These are phyloP conservation scores for Pythium sp. DNA, from an alignment of 352 stramenopile species.

Conservation along the genomic window DNA sequence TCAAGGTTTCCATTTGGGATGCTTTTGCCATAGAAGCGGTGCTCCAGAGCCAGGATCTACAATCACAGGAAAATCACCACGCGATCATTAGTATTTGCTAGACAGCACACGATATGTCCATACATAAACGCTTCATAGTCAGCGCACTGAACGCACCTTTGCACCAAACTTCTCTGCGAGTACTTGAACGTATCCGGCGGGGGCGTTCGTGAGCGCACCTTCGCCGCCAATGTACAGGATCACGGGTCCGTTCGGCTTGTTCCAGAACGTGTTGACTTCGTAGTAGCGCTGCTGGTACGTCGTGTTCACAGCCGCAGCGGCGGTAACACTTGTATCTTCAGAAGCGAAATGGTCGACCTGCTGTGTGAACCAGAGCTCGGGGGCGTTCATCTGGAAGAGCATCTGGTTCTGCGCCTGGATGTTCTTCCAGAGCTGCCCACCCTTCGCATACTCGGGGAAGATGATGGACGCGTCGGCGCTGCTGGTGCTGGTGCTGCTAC, in stretches of 20 bases:
- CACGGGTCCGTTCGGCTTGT: slow-evolving; percentile 46
- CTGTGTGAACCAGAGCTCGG: slow-evolving; percentile 69
- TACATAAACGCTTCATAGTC: not conserved
- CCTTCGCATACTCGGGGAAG: slow-evolving; percentile 41
- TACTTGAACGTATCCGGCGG: slow-evolving; percentile 63
- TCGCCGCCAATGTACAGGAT: slow-evolving; percentile 88
- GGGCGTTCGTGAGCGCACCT: slow-evolving; percentile 54
- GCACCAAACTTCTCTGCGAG: slow-evolving; percentile 73
- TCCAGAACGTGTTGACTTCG: slow-evolving; percentile 64
- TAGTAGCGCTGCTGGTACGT: slow-evolving; percentile 82
- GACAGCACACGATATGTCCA: not conserved
- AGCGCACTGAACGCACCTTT: slow-evolving; percentile 32
- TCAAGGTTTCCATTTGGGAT: slow-evolving; percentile 74
- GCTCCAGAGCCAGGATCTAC: slow-evolving; percentile 79
- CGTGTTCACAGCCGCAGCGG: slow-evolving; percentile 12
- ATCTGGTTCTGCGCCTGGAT: slow-evolving; percentile 49
- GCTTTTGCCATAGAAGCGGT: slow-evolving; percentile 87
- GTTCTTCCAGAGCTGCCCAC: slow-evolving; percentile 48
- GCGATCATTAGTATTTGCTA: not conserved
- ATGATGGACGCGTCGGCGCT: slow-evolving; percentile 11
- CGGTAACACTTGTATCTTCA: not conserved
- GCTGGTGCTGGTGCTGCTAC: too few species aligned
- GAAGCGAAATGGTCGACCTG: slow-evolving; percentile 56
- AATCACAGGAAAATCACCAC: not conserved
- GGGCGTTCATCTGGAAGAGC: slow-evolving; percentile 33